Base-by-base conservation (phyloP, 1,139 yeast species). In the Geotrichum citri-aurantii region DNA sequence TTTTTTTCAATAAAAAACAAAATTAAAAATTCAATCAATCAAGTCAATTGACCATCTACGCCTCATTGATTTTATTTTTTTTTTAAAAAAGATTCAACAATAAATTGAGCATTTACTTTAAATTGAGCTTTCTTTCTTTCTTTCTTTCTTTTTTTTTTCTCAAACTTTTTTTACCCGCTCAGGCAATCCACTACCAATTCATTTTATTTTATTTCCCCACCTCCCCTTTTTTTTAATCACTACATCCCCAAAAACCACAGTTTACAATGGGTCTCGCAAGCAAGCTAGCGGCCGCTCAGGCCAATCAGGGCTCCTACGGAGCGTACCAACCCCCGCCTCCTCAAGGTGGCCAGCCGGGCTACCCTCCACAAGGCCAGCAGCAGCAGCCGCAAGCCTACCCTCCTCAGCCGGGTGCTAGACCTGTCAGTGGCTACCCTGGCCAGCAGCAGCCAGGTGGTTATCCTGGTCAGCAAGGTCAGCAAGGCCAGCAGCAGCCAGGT, bases 261-360 rank as follows among this genome's bases (percentile, higher is more conserved):
- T n/a, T 6, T 7, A 17, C 44, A 37, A 60, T 60, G 62, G 62
- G 62, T 47, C 54, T 60, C 17, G 62, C 62, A 29, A 60, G 60
- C 52, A 60, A 60, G 54, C 44, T 60, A 46, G 52, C 54, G 10
- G 55, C 62, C 33, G 51, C 63, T 46, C 61, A 58, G 17, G 60
- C 58, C 12, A 57, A 54, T 24, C 48, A 37, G 29, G 59, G 55
- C 23, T 44, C 47, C 31, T 54, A 37, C 48, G 59, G 58, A 14
- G 57, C 60, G 7, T 61, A 61, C 47, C 55, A 54, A 19, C 55
- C 61, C 31, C 58, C 52, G 29, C 59, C 54, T 21, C 62, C 60
- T 7, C 62, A 56, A 46, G 44, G 42, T 21, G 42, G 49, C 12
- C 58, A 55, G 23, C 40, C 24, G 10, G 42, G 53, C 47, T 49